phyloP scores from a whole-genome alignment of 768 basidiomycete species.

The Rhizopogon sp. region DNA sequence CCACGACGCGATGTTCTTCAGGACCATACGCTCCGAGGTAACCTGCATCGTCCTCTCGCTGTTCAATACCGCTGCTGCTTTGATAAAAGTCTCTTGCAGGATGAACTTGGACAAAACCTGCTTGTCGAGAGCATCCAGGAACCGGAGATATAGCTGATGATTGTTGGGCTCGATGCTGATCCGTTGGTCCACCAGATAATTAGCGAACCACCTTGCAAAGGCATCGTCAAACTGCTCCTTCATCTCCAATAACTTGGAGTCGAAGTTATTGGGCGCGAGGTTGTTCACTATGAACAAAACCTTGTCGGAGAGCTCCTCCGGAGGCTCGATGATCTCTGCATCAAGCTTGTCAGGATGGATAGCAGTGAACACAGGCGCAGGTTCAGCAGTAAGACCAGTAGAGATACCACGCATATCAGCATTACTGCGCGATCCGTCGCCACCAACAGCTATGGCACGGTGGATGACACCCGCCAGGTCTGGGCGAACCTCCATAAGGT shows the following conservation, averaged over 20 bases:
- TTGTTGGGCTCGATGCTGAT: slow-evolving; percentile 97
- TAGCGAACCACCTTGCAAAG: slow-evolving; percentile 93
- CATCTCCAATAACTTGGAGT: slow-evolving; percentile 84
- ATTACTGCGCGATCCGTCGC: slow-evolving; percentile 34
- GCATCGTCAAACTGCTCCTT: slow-evolving; percentile 74
- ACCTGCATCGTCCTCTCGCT: slow-evolving; percentile 86
- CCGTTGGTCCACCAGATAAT: slow-evolving; percentile 95
- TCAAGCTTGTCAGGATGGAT: slow-evolving; percentile 69
- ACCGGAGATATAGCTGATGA: slow-evolving; percentile 90
- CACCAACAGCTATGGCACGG: slow-evolving; percentile 54
- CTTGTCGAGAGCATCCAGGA: slow-evolving; percentile 79
- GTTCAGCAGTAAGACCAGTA: slow-evolving; percentile 33
- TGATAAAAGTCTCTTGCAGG: slow-evolving; percentile 90
- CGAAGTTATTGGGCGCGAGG: slow-evolving; percentile 90
- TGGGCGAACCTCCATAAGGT: slow-evolving; percentile 80
- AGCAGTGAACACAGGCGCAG: slow-evolving; percentile 63
- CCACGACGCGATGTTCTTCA: slow-evolving; percentile 97
- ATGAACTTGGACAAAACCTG: slow-evolving; percentile 67
- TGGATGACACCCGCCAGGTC: slow-evolving; percentile 72
- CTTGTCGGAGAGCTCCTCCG: slow-evolving; percentile 86
- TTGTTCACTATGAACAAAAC: slow-evolving; percentile 99
- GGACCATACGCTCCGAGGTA: slow-evolving; percentile 73
- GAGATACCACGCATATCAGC: slow-evolving; percentile 37
- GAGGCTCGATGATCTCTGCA: slow-evolving; percentile 61
- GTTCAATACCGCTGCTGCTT: slow-evolving; percentile 83